Evolutionary conservation across 495 filamentous ascomycete genomes (phyloP).

Genomic region (Rusavskia elegans): DNA sequence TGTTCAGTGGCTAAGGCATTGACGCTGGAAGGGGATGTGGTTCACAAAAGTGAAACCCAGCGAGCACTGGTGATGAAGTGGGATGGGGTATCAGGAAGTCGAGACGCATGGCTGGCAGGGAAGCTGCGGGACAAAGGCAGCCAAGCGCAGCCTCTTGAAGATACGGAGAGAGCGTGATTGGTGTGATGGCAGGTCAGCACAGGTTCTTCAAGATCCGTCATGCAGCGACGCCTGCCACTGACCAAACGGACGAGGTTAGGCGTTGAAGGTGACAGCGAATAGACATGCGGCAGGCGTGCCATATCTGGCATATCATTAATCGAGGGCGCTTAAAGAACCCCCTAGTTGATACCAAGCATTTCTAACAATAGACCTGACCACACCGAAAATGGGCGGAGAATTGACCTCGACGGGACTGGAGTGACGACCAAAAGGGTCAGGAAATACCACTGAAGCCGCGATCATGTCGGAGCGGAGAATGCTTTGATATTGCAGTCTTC

Average conservation of each 20-base stretch:
- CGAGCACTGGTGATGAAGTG: not conserved
- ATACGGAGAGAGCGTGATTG: not conserved
- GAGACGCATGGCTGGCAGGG: not conserved
- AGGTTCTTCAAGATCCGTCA: no score
- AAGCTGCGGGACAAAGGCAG: not conserved
- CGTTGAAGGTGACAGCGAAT: not conserved
- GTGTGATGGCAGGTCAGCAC: no score
- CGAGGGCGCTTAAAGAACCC: not conserved
- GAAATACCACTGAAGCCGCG: no score
- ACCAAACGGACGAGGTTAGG: not conserved
- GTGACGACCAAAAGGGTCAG: no score
- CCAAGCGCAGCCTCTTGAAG: not conserved
- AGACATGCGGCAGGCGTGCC: not conserved
- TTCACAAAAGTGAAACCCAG: no score
- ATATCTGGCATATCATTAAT: no score
- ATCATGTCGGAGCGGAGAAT: no score
- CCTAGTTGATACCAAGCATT: not conserved
- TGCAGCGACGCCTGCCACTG: no score
- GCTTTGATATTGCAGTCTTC: no score
- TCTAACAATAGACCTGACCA: not conserved
- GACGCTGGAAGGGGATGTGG: not conserved
- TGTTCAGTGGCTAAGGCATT: slow-evolving; percentile 1
- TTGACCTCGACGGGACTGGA: no score
- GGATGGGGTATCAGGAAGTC: not conserved
- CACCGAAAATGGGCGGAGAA: no score